Percentiles rank a stretch among this genome's conserved stretches.
Conservation (phyloP, 495 filamentous ascomycete species). For the Eremomyces bilateralis region DNA sequence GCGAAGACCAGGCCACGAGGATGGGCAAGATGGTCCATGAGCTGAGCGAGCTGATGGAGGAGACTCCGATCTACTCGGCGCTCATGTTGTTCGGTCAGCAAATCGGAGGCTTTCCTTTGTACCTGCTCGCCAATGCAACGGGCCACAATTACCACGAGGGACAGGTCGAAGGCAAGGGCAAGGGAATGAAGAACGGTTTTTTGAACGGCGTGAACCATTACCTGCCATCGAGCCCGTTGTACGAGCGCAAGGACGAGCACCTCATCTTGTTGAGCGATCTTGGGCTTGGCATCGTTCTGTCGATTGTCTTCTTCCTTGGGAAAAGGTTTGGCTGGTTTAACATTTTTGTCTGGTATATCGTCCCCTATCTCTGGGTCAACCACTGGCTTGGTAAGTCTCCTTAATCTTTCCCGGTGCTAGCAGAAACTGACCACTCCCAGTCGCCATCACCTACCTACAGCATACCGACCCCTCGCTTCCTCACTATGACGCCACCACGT, state of each 20-base stretch:
- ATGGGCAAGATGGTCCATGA: constrained; percentile 53
- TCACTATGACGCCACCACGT: constrained; percentile 55
- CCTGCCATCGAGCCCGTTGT: constrained; percentile 66
- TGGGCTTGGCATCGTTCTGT: constrained; percentile 16
- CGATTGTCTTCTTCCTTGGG: constrained; percentile 16
- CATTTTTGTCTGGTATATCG: constrained; percentile 76
- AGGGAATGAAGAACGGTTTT: constrained; percentile 68
- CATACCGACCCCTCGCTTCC: constrained; percentile 73
- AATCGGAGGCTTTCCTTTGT: constrained; percentile 74
- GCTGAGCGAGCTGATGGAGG: constrained; percentile 71
- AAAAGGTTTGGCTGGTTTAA: constrained; percentile 67
- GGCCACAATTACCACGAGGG: constrained; percentile 83
- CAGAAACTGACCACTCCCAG: constrained; percentile 13
- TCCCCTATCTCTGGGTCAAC: constrained; percentile 96
- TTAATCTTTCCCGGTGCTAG: not conserved
- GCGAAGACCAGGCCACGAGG: constrained; percentile 48
- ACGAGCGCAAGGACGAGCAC: constrained; percentile 59
- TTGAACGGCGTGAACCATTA: constrained; percentile 78
- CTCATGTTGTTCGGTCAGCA: constrained; percentile 59
- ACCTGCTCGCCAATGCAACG: constrained; percentile 71
- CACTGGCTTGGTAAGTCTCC: constrained; percentile 65
- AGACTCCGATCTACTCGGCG: constrained; percentile 71
- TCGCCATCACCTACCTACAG: constrained; percentile 54
- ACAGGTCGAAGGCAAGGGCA: constrained; percentile 45
- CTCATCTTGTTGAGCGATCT: constrained; percentile 59